phyloP scores from a whole-genome alignment of 352 stramenopile species.

The Pythium diclinum region DNA sequence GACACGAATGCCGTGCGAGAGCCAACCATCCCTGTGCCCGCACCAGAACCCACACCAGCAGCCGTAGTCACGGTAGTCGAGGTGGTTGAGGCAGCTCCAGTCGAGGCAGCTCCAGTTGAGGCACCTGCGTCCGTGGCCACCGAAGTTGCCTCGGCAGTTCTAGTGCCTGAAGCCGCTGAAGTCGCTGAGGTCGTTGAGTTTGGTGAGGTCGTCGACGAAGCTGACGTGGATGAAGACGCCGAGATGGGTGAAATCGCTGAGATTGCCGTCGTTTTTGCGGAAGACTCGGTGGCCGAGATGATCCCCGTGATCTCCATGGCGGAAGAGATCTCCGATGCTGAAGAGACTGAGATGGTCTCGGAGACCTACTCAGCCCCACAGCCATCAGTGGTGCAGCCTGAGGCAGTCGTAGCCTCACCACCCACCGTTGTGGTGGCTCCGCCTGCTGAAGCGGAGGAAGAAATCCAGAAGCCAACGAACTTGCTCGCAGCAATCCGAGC shows the following conservation, averaged over 20 bases:
- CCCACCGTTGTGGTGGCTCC: not conserved
- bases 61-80: not conserved
- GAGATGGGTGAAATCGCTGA: not conserved
- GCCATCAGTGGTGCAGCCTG: not conserved
- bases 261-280: not conserved
- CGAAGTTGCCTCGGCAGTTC: no score
- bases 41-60: not conserved
- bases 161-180: not conserved
- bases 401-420: not conserved
- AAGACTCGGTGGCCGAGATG: not conserved
- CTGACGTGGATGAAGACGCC: not conserved
- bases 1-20: not conserved
- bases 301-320: constrained; percentile 1
- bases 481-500: constrained; percentile 69
- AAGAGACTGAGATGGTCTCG: not conserved
- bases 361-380: not conserved
- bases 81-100: not conserved
- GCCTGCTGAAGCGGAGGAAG: not conserved
- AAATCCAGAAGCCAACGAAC: constrained; percentile 21
- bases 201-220: not conserved
- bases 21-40: not conserved
- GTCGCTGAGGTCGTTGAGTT: not conserved
- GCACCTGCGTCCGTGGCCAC: not conserved
- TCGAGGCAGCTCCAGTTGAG: not conserved
- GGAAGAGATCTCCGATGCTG: not conserved